Conservation (phyloP, 1,284 basidiomycete species). For the Cerrena zonata region DNA sequence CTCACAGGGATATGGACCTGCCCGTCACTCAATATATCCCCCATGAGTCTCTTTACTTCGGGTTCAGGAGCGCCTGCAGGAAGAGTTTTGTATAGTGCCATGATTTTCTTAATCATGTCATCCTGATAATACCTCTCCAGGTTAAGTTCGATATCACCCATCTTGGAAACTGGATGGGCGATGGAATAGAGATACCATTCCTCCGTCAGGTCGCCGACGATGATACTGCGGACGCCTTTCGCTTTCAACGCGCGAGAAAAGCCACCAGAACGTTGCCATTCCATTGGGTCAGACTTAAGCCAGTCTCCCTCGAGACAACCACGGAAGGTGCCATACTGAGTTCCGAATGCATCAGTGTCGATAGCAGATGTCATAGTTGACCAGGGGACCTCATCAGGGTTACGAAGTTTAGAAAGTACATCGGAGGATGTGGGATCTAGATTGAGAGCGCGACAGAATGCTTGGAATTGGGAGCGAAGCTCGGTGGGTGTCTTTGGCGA, state of each 20-base stretch:
- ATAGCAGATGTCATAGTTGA: constrained; percentile 49
- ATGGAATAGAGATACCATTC: constrained; percentile 76
- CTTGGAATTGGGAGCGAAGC: constrained; percentile 55
- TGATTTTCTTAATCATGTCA: constrained; percentile 40
- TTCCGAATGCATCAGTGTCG: constrained; percentile 47
- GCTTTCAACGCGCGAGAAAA: constrained; percentile 49
- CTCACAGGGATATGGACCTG: constrained; percentile 70
- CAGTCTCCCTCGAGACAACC: constrained; percentile 55
- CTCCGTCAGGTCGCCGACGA: constrained; percentile 65
- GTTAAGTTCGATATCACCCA: constrained; percentile 49
- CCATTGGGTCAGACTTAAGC: constrained; percentile 56
- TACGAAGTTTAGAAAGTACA: constrained; percentile 44
- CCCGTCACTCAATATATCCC: constrained; percentile 57
- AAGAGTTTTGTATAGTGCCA: constrained; percentile 39
- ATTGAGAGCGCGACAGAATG: constrained; percentile 49
- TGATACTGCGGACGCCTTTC: constrained; percentile 56
- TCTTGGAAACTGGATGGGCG: constrained; percentile 48
- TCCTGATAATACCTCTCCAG: constrained; percentile 57
- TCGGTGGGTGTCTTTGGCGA: constrained; percentile 54
- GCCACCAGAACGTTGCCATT: constrained; percentile 59
- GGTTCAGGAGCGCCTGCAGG: constrained; percentile 34
- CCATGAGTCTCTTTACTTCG: constrained; percentile 44
- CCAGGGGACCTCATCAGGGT: constrained; percentile 44
- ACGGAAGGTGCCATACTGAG: constrained; percentile 58
- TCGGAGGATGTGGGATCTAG: constrained; percentile 48